Evolutionary conservation across 2,329 filamentous ascomycete species (phyloP).

Genomic region (Coniochaeta ligniaria): DNA sequence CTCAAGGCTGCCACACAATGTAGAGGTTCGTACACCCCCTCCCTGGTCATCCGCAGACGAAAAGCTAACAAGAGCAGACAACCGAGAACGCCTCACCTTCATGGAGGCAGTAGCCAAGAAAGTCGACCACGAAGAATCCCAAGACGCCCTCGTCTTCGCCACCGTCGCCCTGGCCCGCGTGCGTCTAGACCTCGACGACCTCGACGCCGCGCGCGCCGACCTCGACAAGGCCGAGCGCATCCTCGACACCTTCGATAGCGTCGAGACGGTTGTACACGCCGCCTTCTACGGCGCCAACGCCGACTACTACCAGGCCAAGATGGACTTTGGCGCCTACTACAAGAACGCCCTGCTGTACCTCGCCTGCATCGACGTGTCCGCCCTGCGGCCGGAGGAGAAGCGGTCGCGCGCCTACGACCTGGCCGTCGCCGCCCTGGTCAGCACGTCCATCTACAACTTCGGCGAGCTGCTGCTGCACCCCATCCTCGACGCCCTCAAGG

Average conservation of each 20-base stretch:
- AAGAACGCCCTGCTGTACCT: slow-evolving; percentile 96
- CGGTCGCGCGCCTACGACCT: slow-evolving; percentile 85
- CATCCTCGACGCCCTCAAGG: slow-evolving; percentile 75
- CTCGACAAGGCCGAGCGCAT: slow-evolving; percentile 82
- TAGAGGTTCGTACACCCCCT: slow-evolving; percentile 48
- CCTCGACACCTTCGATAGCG: slow-evolving; percentile 85
- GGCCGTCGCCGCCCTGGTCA: slow-evolving; percentile 84
- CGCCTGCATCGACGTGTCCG: slow-evolving; percentile 81
- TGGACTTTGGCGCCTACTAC: slow-evolving; percentile 95
- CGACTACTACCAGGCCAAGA: slow-evolving; percentile 88
- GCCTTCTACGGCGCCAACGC: slow-evolving; percentile 95
- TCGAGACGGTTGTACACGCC: slow-evolving; percentile 92
- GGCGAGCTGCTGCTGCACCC: slow-evolving; percentile 97
- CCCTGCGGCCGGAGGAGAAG: slow-evolving; percentile 67
- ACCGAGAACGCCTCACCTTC: slow-evolving; percentile 79
- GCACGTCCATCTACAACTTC: slow-evolving; percentile 97
- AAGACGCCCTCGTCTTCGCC: slow-evolving; percentile 94
- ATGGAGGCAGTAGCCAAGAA: slow-evolving; percentile 76
- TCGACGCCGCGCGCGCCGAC: slow-evolving; percentile 78
- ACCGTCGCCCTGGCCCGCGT: slow-evolving; percentile 83
- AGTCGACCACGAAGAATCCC: slow-evolving; percentile 85
- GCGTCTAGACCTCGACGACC: slow-evolving; percentile 71
- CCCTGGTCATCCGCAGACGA: background rate
- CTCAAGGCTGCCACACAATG: slow-evolving; percentile 82
- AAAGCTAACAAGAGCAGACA: slow-evolving; percentile 49